Base-by-base conservation (phyloP, 768 basidiomycete species). In the Pisolithus marmoratus region DNA sequence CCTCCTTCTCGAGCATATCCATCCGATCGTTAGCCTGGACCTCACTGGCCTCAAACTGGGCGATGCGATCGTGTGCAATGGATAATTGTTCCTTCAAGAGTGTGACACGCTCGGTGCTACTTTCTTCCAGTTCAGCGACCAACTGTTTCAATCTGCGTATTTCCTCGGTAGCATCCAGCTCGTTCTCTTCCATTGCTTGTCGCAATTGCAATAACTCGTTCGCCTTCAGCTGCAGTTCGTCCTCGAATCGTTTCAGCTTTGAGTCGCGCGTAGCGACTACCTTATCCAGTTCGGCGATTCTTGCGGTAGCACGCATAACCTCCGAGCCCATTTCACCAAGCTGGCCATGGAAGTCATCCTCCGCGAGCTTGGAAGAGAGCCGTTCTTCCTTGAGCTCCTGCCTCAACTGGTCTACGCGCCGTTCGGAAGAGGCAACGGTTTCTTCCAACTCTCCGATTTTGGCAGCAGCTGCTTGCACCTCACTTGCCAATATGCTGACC, bases 391-490 rank as follows among this genome's bases (percentile, higher is more conserved):
- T 73, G 15, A 85, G 68, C 29, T 80, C 78, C 43, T 74, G 75
- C 64, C 87, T 82, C 2, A 85, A 68, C 31, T 78, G 74, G 41
- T 78, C 76, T 31, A 83, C 71, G 46, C 74, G 73, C 11, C 70
- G 72, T 50, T 83, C 77, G 0, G 80, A 76, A 1, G 63, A 71
- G 49, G 72, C 64, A n/a, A 79, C 69, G 49, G 86, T 83, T 8
- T 81, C 79, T 62, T 87, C 83, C 27, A 87, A 72, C 24, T 79
- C 81, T 60, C 75, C 72, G 53, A 84, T 78, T 47, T 82, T 81
- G 1, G 70, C 63, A 52, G 78, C 82, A 19, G 84, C 79, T 51
- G 75, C 79, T 58, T 79, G 75, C 38, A 90, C 66, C 48, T 88
- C 83, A 14, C 72, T 72, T 60, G 78, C 77, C 41, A 84, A 68